phyloP scores from a whole-genome alignment of 495 filamentous ascomycete genomes.

The Arthonia radiata region DNA sequence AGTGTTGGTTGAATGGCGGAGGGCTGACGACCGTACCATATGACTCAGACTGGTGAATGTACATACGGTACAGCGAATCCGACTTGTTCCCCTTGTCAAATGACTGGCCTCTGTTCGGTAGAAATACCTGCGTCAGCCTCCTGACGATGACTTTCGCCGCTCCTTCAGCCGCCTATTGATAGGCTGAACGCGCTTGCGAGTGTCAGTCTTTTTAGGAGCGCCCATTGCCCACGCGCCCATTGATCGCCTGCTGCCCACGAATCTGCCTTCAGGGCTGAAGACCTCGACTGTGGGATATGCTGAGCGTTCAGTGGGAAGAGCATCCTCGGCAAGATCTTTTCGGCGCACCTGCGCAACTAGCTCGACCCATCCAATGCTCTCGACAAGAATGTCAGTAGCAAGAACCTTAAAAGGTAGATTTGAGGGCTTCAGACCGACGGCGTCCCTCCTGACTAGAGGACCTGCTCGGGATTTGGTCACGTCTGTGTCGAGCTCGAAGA shows the following conservation, averaged over 20 bases:
- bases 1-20: no score
- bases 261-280: conserved; percentile 59
- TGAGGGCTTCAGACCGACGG: conserved; percentile 24
- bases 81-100: no score
- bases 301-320: conserved; percentile 1
- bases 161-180: no score
- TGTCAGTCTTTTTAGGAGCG: no score
- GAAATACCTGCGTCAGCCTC: no score
- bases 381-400: conserved; percentile 62
- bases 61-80: no score
- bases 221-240: conserved; percentile 45
- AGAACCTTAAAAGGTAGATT: conserved; percentile 54
- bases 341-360: conserved; percentile 55
- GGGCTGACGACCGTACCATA: no score
- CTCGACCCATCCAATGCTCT: conserved; percentile 86
- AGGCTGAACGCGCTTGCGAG: no score
- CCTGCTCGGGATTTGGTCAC: conserved; percentile 49
- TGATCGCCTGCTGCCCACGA: conserved; percentile 38
- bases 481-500: conserved; percentile 50
- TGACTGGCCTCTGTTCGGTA: no score
- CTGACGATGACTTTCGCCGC: no score
- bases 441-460: conserved; percentile 25
- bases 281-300: conserved; percentile 53
- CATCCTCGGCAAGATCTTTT: conserved; percentile 10
- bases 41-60: no score